phyloP scores from a whole-genome alignment of 192 early-diverging fungal species.

The Cetraspora pellucida region DNA sequence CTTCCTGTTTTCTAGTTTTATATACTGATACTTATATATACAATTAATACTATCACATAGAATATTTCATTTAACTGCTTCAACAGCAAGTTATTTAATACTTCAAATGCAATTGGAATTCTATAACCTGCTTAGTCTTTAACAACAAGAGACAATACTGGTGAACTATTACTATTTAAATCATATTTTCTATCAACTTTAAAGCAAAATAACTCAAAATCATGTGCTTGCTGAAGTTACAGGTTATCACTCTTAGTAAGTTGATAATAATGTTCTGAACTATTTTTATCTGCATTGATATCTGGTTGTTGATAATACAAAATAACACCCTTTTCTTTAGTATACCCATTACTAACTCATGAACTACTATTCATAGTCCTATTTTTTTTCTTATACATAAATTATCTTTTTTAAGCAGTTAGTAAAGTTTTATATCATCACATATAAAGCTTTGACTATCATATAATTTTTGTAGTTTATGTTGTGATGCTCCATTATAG shows the following conservation, averaged over 20 bases:
- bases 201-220: not conserved
- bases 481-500: not conserved
- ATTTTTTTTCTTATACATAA: not conserved
- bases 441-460: not conserved
- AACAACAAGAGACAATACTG: not conserved
- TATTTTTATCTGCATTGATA: not conserved
- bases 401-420: not conserved
- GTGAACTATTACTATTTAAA: not conserved
- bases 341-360: not conserved
- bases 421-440: not conserved
- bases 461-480: not conserved
- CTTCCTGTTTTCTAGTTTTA: not conserved
- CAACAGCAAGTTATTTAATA: too few species aligned
- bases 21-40: not conserved
- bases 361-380: not conserved
- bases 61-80: too few species aligned
- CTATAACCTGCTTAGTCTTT: not conserved
- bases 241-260: too few species aligned
- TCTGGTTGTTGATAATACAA: not conserved
- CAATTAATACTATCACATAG: not conserved
- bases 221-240: not conserved
- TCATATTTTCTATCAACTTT: not conserved
- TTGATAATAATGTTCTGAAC: too few species aligned
- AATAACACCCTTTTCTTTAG: not conserved
- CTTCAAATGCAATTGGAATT: not conserved